Conservation (phyloP, 1,139 yeast genomes). For the Candida mesenterica region DNA sequence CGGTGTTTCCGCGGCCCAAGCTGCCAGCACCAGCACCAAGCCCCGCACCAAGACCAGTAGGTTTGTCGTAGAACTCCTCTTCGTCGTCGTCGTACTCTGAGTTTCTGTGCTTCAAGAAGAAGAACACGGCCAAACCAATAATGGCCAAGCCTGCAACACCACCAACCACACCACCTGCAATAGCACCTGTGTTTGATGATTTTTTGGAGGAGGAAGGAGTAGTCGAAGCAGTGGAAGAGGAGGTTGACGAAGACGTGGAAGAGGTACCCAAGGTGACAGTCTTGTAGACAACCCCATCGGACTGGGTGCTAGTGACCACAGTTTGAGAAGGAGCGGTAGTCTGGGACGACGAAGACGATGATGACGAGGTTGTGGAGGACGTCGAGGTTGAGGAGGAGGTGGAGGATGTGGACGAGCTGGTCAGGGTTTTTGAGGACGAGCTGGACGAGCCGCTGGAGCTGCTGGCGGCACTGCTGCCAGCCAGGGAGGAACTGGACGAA, state of each 20-base stretch:
- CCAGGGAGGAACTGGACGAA: constrained; percentile 5
- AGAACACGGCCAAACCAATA: constrained; percentile 44
- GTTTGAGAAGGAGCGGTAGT: constrained; percentile 2
- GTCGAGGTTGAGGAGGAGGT: constrained; percentile 6
- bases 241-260: constrained; percentile 5
- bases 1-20: constrained; percentile 29
- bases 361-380: constrained; percentile 1
- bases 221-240: constrained; percentile 1
- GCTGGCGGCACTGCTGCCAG: constrained; percentile 1
- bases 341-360: constrained; percentile 1
- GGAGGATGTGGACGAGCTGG: background rate
- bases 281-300: too few relatives aligned
- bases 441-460: background rate
- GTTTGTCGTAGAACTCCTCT: constrained; percentile 37
- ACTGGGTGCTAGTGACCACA: constrained; percentile 2
- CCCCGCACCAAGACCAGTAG: constrained; percentile 15
- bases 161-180: constrained; percentile 71
- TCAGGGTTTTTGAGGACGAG: constrained; percentile 9
- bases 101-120: constrained; percentile 46
- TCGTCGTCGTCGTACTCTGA: constrained; percentile 49
- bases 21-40: constrained; percentile 11
- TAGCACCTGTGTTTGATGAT: constrained; percentile 46
- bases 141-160: constrained; percentile 51
- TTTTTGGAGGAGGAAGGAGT: constrained; percentile 5
- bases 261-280: too few relatives aligned